Evolutionary conservation across 306 rosid genomes (phyloP).

Genomic region (Sesbania bispinosa): DNA sequence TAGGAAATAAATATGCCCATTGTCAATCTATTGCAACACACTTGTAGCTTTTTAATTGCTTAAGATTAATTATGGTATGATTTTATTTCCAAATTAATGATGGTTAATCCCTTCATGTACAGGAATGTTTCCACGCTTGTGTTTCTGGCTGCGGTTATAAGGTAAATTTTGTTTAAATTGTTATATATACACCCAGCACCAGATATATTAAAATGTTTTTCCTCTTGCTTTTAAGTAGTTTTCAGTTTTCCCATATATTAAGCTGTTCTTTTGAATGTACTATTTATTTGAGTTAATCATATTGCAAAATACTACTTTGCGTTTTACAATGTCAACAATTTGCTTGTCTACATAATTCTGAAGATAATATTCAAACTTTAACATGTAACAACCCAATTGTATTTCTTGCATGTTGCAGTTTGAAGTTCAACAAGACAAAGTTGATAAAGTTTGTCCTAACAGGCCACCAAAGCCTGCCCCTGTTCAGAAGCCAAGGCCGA

Average conservation of each 20-base stretch:
- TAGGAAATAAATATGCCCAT: background rate
- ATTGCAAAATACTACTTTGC: background rate
- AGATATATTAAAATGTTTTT: background rate
- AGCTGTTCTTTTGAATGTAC: background rate
- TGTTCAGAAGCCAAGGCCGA: conserved; percentile 43
- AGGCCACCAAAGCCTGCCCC: conserved; percentile 57
- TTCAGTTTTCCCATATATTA: background rate
- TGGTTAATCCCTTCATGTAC: conserved; percentile 33
- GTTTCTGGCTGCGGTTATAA: conserved; percentile 89
- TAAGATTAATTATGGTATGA: background rate
- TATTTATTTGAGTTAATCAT: background rate
- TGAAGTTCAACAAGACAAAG: conserved; percentile 42
- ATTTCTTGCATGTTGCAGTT: conserved; percentile 50
- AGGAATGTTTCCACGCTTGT: conserved; percentile 90
- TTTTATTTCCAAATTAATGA: conserved; percentile 10
- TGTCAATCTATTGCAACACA: background rate
- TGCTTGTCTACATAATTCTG: background rate
- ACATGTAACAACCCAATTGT: background rate
- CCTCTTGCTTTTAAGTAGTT: background rate
- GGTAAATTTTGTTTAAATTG: conserved; percentile 33
- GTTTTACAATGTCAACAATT: background rate
- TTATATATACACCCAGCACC: background rate
- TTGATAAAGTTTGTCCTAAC: conserved; percentile 64
- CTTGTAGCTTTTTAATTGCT: background rate
- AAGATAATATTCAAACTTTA: background rate